phyloP scores from a whole-genome alignment of 1,284 basidiomycete species.

The Pyrrhoderma noxium region DNA sequence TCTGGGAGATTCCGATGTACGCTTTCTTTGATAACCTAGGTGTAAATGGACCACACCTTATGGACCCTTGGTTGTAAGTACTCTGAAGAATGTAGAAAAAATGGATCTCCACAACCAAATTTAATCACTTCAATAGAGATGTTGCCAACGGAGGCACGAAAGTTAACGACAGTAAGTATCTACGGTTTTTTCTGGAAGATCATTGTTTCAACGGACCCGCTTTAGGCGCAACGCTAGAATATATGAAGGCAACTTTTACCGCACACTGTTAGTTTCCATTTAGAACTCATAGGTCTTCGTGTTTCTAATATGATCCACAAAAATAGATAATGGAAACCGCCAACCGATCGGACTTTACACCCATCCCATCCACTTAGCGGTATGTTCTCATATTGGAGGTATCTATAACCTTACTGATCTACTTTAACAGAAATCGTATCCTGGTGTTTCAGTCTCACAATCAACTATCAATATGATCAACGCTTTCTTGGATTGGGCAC shows the following conservation, averaged over 20 bases:
- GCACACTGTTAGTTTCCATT: constrained; percentile 40
- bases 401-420: neutral
- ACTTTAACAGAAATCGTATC: constrained; percentile 39
- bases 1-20: constrained; percentile 83
- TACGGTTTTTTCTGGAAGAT: neutral
- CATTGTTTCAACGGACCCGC: neutral
- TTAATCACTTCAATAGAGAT: constrained; percentile 33
- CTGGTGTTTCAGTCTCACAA: constrained; percentile 43
- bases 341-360: constrained; percentile 80
- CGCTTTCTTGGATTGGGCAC: constrained; percentile 76
- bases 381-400: constrained; percentile 25
- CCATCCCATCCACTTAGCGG: constrained; percentile 74
- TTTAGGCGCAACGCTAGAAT: constrained; percentile 49
- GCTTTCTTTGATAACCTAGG: constrained; percentile 64
- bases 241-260: constrained; percentile 72
- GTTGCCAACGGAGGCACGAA: constrained; percentile 42
- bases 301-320: constrained; percentile 12
- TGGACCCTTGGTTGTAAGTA: constrained; percentile 79
- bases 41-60: constrained; percentile 53
- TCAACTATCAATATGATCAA: constrained; percentile 69
- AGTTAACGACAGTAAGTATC: constrained; percentile 37
- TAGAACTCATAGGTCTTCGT: neutral
- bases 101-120: neutral
- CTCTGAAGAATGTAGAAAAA: neutral
- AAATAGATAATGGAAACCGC: constrained; percentile 53